Base-by-base conservation (phyloP, 306 rosid genomes). In the Pyrus bretschneideri region DNA sequence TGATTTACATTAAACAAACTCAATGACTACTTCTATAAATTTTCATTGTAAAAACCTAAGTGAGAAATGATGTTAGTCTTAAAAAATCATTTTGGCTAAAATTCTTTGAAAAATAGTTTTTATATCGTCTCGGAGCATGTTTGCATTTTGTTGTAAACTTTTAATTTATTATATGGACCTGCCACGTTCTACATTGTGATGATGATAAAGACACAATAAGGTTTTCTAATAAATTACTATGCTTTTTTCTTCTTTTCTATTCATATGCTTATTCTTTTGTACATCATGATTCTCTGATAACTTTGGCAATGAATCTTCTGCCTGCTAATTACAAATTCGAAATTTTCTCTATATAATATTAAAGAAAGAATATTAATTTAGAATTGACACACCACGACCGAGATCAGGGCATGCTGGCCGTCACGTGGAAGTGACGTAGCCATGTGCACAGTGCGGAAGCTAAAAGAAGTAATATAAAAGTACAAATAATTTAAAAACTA, bases 51-150 rank as follows among this genome's bases (percentile, higher is more conserved):
- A 35, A 35, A 35, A 35, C 1, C 42, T 7, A 35, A 7, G 42
- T 35, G 42, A 35, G 42, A 35, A 35, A 35, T 35, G 7, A 35
- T 35, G 9, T 35, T 35, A 7, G 2, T 35, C 9, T 35, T 35
- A 35, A 7, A 35, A 35, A 35, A 7, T 35, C 42, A 6, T 7
- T 35, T 35, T 35, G 9, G 42, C 42, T 7, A 7, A 35, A 7
- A 35, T 35, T 35, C 42, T 35, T 35, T 35, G 0, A 35, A 35
- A 35, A 35, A 35, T 35, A 35, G 9, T 35, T 35, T n/a, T 19
- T 74, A n/a, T 74, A 69, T 44, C 61, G 49, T 62, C 70, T 62
- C 22, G 78, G 46, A 62, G 70, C 61, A 21, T 62, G 70, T 13
- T 72, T 33, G 45, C n/a, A 2, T 21, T 33, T 61, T 25, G 23